A percentile compares a stretch with the other conserved stretches of the same genome.
Evolutionary conservation across 306 rosid species (phyloP).

Genomic region (Acacia melanoxylon): DNA sequence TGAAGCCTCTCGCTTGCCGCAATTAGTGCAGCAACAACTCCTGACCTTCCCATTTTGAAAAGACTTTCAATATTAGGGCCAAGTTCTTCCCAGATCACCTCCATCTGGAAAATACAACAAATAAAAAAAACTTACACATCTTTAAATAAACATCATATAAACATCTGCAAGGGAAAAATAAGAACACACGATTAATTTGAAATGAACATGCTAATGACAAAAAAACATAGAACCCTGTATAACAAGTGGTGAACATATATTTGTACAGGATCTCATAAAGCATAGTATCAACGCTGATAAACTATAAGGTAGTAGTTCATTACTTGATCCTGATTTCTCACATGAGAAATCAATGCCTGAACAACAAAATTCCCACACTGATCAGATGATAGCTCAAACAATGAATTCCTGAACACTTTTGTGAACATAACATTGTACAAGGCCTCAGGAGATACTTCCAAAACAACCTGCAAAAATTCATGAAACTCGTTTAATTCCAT

Average conservation of each 20-base stretch:
- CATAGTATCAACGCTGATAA: not conserved
- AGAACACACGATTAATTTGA: conserved; percentile 11
- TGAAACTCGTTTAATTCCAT: conserved; percentile 7
- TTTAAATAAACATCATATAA: conserved; percentile 1
- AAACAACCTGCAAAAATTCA: conserved; percentile 68
- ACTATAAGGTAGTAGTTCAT: conserved; percentile 20
- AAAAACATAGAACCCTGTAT: not conserved
- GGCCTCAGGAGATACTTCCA: conserved; percentile 88
- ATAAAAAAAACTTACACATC: not conserved
- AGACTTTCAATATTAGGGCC: conserved; percentile 69
- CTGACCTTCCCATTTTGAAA: conserved; percentile 84
- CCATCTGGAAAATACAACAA: conserved; percentile 55
- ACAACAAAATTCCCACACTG: conserved; percentile 87
- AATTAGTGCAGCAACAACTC: conserved; percentile 78
- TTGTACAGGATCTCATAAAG: conserved; percentile 21
- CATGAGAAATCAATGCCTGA: conserved; percentile 83
- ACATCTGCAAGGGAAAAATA: conserved; percentile 3
- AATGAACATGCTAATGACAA: conserved; percentile 27
- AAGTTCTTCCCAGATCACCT: conserved; percentile 83
- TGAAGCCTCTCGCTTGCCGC: conserved; percentile 88
- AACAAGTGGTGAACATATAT: conserved; percentile 4
- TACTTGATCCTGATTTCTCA: conserved; percentile 63
- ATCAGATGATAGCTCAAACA: conserved; percentile 78
- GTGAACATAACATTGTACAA: conserved; percentile 66
- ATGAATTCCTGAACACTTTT: conserved; percentile 68